phyloP scores from a whole-genome alignment of 345 rosid species.

The Eutrema heterophyllum region DNA sequence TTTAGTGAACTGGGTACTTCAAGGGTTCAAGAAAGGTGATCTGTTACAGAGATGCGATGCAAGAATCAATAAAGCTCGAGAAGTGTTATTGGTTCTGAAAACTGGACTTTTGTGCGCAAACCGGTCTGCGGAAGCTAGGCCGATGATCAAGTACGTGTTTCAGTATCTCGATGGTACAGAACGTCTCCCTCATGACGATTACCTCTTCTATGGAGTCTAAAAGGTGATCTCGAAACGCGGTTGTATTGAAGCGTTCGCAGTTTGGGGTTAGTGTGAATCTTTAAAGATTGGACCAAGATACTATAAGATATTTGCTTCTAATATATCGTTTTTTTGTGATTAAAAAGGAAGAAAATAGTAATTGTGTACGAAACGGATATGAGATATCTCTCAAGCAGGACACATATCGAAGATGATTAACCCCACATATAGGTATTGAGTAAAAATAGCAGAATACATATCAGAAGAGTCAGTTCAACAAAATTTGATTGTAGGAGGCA shows the following conservation, averaged over 20 bases:
- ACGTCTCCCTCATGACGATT: too few species aligned
- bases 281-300: not conserved
- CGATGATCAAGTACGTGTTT: too few species aligned
- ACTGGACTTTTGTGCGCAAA: conserved; percentile 35
- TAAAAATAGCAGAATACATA: too few species aligned
- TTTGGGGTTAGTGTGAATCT: not conserved
- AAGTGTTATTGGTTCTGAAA: conserved; percentile 37
- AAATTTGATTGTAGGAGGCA: too few species aligned
- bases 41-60: conserved; percentile 26
- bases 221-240: too few species aligned
- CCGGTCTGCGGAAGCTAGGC: too few species aligned
- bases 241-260: too few species aligned
- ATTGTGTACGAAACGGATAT: not conserved
- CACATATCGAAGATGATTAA: not conserved
- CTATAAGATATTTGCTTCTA: not conserved
- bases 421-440: not conserved
- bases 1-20: too few species aligned
- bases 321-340: not conserved
- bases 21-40: conserved; percentile 25
- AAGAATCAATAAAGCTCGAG: conserved; percentile 24
- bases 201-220: too few species aligned
- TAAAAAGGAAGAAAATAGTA: not conserved
- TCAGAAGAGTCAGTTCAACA: too few species aligned
- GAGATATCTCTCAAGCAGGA: not conserved
- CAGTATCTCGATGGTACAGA: too few species aligned